Evolutionary conservation across 2,329 filamentous ascomycete species (phyloP).

Genomic region (Stromatinia cepivora): DNA sequence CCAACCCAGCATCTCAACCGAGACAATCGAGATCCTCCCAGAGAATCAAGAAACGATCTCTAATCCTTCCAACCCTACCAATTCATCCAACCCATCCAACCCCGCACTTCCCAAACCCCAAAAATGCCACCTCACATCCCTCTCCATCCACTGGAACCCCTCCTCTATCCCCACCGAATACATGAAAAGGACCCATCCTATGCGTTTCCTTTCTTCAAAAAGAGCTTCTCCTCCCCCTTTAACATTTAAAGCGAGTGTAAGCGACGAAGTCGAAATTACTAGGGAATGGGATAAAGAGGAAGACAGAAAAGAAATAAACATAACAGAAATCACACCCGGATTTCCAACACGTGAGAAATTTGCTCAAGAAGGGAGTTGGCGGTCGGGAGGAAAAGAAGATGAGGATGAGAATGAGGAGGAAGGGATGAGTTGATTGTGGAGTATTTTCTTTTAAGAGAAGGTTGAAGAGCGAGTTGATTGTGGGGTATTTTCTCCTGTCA

Average conservation of each 20-base stretch:
- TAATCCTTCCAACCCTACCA: not conserved
- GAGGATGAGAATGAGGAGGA: not conserved
- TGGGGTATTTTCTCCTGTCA: no score
- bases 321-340: no score
- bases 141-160: not conserved
- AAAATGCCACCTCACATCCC: not conserved
- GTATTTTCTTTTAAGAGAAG: not conserved
- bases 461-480: not conserved
- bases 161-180: not conserved
- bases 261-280: not conserved
- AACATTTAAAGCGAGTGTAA: rapidly evolving
- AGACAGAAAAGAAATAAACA: no score
- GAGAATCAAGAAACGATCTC: not conserved
- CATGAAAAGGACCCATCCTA: no score
- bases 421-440: not conserved
- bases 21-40: not conserved
- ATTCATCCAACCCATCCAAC: not conserved
- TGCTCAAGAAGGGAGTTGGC: no score
- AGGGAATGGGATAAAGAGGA: no score
- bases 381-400: no score
- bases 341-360: no score
- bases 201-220: not conserved
- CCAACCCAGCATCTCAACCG: no score
- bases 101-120: not conserved
- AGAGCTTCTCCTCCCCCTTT: rapidly evolving